A percentile compares a stretch with the other conserved stretches of the same genome.
phyloP scores from a whole-genome alignment of 1,284 basidiomycete species.

The Volvariella surrecta region DNA sequence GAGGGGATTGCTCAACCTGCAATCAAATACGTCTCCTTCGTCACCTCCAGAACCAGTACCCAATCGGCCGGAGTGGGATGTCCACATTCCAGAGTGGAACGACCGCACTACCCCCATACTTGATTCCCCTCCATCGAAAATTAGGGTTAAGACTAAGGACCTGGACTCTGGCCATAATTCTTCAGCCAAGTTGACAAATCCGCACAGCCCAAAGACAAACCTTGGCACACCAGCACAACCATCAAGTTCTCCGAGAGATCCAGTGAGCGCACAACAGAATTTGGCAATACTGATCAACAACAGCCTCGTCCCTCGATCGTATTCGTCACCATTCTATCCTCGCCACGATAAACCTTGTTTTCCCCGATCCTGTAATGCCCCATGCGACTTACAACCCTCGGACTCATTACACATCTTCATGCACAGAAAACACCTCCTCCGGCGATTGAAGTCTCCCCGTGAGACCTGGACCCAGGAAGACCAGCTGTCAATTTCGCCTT shows the following conservation, averaged over 20 bases:
- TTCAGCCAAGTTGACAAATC: no score
- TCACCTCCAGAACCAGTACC: no score
- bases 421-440: slow-evolving; percentile 42
- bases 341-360: slow-evolving; percentile 36
- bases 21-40: background rate
- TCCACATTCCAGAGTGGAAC: slow-evolving; percentile 7
- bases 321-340: slow-evolving; percentile 45
- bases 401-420: slow-evolving; percentile 37
- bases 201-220: no score
- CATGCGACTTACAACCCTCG: slow-evolving; percentile 26
- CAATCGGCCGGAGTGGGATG: slow-evolving; percentile 1
- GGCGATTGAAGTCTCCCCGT: slow-evolving; percentile 29
- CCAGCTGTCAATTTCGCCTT: slow-evolving; percentile 37
- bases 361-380: slow-evolving; percentile 53
- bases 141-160: no score
- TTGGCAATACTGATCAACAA: slow-evolving; percentile 26
- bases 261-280: slow-evolving; percentile 11
- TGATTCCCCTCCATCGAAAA: no score
- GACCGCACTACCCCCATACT: no score
- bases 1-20: slow-evolving; percentile 5
- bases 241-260: background rate
- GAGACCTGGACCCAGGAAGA: slow-evolving; percentile 33
- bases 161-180: no score
- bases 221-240: no score
- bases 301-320: slow-evolving; percentile 28